A percentile compares a stretch with the other conserved stretches of the same genome.
These are phyloP conservation scores for Byssochlamys sp. DNA, from an alignment of 2,329 filamentous ascomycete species.

Conservation along the genomic window DNA sequence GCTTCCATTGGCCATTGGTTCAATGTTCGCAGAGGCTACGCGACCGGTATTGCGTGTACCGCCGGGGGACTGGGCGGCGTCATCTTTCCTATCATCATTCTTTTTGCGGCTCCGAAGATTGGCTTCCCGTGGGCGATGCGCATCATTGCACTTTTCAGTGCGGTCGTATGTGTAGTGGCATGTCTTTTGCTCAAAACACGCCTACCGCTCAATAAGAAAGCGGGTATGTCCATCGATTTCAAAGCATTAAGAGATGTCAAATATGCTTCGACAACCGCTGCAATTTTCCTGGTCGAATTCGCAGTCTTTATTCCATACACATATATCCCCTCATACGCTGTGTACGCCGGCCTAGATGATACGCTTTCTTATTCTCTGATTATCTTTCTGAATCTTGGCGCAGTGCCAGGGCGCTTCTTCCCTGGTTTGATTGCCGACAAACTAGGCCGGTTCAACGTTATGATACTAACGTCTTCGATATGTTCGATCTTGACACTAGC, in stretches of 20 bases:
- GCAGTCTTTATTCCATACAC: slow-evolving; percentile 27
- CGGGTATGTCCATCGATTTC: slow-evolving; percentile 10
- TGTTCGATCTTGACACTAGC: slow-evolving; percentile 15
- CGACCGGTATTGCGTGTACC: slow-evolving; percentile 27
- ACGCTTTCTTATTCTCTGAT: slow-evolving; percentile 21
- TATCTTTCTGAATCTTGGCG: slow-evolving; percentile 22
- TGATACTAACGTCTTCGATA: slow-evolving; percentile 11
- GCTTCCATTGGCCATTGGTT: slow-evolving; percentile 28
- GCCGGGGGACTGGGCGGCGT: slow-evolving; percentile 27
- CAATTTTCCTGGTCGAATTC: slow-evolving; percentile 27
- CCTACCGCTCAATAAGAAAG: slow-evolving; percentile 12
- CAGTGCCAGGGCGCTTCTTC: slow-evolving; percentile 15
- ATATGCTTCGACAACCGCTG: slow-evolving; percentile 15
- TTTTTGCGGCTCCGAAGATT: slow-evolving; percentile 17
- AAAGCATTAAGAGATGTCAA: slow-evolving; percentile 13
- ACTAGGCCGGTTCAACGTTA: slow-evolving; percentile 17
- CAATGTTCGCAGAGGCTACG: slow-evolving; percentile 18
- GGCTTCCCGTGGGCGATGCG: slow-evolving; percentile 24
- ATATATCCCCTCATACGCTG: slow-evolving; percentile 25
- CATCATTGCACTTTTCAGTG: slow-evolving; percentile 18
- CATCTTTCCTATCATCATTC: slow-evolving; percentile 25
- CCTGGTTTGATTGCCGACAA: slow-evolving; percentile 17
- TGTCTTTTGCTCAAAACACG: slow-evolving; percentile 14
- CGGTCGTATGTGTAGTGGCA: slow-evolving; percentile 11
- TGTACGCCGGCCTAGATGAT: slow-evolving; percentile 15